These are phyloP conservation scores for Lipomyces orientalis DNA, from an alignment of 805 yeast species.

Conservation along the genomic window DNA sequence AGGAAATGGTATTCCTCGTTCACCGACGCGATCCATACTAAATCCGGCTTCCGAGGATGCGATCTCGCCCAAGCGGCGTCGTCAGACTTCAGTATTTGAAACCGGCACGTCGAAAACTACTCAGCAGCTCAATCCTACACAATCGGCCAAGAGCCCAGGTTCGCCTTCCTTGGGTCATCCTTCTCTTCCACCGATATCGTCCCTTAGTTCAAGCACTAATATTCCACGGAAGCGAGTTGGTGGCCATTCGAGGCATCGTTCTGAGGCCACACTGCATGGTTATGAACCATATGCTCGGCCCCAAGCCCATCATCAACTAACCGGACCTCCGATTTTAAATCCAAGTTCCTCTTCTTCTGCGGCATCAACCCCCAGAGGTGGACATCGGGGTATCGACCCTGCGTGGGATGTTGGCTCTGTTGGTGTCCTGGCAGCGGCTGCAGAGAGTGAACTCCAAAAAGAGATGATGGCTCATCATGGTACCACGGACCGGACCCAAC, in stretches of 20 bases:
- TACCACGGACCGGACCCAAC: not conserved
- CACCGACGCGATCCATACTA: conserved; percentile 29
- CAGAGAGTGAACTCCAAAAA: conserved; percentile 29
- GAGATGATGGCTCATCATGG: conserved; percentile 8
- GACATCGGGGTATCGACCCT: conserved; percentile 25
- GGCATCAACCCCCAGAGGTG: not conserved
- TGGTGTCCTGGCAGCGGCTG: conserved; percentile 36
- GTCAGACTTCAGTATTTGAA: conserved; percentile 24
- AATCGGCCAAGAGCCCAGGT: not conserved
- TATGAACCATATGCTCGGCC: conserved; percentile 36
- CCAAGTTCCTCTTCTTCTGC: not conserved
- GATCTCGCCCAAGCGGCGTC: conserved; percentile 31
- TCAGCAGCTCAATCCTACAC: conserved; percentile 22
- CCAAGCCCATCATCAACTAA: conserved; percentile 15
- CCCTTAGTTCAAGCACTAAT: conserved; percentile 15
- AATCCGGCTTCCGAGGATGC: conserved; percentile 23
- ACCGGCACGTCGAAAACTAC: conserved; percentile 19
- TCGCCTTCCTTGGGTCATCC: conserved; percentile 12
- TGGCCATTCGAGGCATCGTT: conserved; percentile 37
- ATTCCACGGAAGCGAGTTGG: conserved; percentile 32
- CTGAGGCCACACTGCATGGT: conserved; percentile 37
- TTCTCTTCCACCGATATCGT: conserved; percentile 32
- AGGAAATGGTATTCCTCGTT: conserved; percentile 29
- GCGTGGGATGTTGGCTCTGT: conserved; percentile 35
- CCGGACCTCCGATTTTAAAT: conserved; percentile 17